phyloP scores from a whole-genome alignment of 129 eudicot species.

The Deinandra increscens region DNA sequence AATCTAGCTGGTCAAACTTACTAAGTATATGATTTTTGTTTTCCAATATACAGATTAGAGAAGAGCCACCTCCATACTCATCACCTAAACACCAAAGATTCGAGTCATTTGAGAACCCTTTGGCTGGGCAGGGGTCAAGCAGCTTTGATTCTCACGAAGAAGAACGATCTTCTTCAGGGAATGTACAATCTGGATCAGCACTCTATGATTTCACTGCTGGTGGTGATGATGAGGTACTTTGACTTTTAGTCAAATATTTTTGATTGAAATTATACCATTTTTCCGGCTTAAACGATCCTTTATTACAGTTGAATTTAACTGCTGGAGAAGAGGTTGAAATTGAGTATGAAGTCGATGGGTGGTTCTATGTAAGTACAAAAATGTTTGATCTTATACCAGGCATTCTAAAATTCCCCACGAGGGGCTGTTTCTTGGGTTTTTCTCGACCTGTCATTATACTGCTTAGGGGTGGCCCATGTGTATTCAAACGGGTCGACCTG shows the following conservation, averaged over 20 bases:
- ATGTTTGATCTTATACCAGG: neutral
- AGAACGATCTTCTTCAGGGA: constrained; percentile 65
- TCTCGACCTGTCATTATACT: neutral
- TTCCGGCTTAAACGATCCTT: neutral
- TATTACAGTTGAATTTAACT: constrained; percentile 70
- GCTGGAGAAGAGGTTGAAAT: constrained; percentile 95
- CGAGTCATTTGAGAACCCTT: constrained; percentile 90
- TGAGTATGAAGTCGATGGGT: constrained; percentile 97
- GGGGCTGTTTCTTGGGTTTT: constrained; percentile 5
- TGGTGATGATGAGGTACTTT: constrained; percentile 92
- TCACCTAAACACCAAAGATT: constrained; percentile 68
- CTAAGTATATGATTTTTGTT: neutral
- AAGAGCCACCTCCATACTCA: constrained; percentile 90
- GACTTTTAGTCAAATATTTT: neutral
- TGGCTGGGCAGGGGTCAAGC: constrained; percentile 69
- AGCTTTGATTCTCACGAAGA: constrained; percentile 78
- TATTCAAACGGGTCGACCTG: neutral
- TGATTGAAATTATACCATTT: neutral
- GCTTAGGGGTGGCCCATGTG: neutral
- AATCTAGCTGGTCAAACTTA: neutral
- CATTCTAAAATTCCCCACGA: neutral
- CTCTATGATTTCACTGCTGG: constrained; percentile 98
- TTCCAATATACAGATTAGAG: constrained; percentile 53
- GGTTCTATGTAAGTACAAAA: constrained; percentile 85
- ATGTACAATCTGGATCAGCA: constrained; percentile 64